Base-by-base conservation (phyloP, 2,329 filamentous ascomycete genomes). In the Teratosphaeriaceae sp. region DNA sequence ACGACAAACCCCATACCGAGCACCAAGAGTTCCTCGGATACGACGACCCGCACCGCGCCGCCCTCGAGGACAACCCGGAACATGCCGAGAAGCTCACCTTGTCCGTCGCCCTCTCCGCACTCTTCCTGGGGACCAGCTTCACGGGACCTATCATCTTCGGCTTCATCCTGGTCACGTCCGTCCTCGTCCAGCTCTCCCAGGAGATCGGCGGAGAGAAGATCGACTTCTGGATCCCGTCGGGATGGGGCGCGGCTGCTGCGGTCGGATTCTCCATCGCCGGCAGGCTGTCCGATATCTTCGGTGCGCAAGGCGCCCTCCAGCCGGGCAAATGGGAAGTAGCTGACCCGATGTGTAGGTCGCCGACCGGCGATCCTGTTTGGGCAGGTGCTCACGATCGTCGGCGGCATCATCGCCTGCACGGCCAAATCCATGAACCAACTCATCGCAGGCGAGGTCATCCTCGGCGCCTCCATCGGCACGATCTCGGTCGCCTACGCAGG, bases 51-150 rank as follows among this genome's bases (percentile, higher is more conserved):
- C 42, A 44, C 18, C 20, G 30, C 21, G 42, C 37, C 24, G 42
- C 42, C 6, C 24, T 44, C 20, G 42, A 44, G 20, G 42, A 44
- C 30, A 44, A 44, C 20, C 42, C 42, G 5, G 37, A 40, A 31
- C 27, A 44, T 15, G 37, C 42, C 19, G 42, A 44, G 19, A 44
- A 35, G 29, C 37, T 44, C 16, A 40, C 42, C 9, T 34, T 19
- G 30, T 35, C 37, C 4, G 22, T 44, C 6, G 42, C 33, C 2
- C 42, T 44, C 13, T 42, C 40, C 11, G 42, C 42, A 4, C 19
- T 44, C 21, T 40, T 44, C 29, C 21, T 44, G 21, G 38, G 42
- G 16, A 44, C 42, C 16, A 41, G 24, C 15, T 40, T 44, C 26
- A 27, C 26, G 16, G 40, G 40, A 11, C 40, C 40, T 19, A 44